phyloP scores from a whole-genome alignment of 164 flowering plant species.

The Magnolia changhungtana region DNA sequence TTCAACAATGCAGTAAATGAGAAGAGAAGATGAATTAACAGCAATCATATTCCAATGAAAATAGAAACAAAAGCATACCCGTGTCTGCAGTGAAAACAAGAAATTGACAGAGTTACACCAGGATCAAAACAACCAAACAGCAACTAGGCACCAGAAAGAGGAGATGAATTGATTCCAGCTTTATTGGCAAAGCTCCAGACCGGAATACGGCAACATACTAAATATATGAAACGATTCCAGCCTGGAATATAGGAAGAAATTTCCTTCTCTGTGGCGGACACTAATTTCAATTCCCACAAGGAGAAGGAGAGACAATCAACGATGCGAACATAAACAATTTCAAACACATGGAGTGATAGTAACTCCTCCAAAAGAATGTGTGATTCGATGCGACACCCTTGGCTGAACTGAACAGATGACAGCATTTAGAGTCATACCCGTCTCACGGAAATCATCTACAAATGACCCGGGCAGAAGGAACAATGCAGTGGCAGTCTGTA shows the following conservation, averaged over 20 bases:
- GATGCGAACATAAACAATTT: not conserved
- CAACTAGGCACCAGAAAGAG: not conserved
- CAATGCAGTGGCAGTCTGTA: constrained; percentile 5
- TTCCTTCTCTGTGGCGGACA: constrained; percentile 5
- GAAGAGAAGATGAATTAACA: not conserved
- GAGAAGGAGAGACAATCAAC: constrained; percentile 10
- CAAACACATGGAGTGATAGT: constrained; percentile 1
- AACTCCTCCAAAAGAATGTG: constrained; percentile 7
- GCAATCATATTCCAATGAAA: not conserved
- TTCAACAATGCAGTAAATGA: not conserved
- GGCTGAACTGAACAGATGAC: constrained; percentile 5
- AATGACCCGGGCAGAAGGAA: constrained; percentile 2
- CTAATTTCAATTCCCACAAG: constrained; percentile 3
- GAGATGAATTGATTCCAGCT: not conserved
- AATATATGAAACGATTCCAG: constrained; percentile 7
- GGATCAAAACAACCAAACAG: not conserved
- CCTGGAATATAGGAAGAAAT: not conserved
- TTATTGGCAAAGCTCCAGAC: constrained; percentile 10
- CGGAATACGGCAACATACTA: constrained; percentile 2
- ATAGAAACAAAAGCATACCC: not conserved
- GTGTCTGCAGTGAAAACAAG: not conserved
- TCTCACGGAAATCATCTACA: constrained; percentile 1
- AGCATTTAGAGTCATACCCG: constrained; percentile 1
- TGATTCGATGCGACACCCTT: not conserved
- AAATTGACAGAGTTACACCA: not conserved